These are phyloP conservation scores for Nicotiana tomentosiformis DNA, from an alignment of 257 asterid species.

Conservation along the genomic window DNA sequence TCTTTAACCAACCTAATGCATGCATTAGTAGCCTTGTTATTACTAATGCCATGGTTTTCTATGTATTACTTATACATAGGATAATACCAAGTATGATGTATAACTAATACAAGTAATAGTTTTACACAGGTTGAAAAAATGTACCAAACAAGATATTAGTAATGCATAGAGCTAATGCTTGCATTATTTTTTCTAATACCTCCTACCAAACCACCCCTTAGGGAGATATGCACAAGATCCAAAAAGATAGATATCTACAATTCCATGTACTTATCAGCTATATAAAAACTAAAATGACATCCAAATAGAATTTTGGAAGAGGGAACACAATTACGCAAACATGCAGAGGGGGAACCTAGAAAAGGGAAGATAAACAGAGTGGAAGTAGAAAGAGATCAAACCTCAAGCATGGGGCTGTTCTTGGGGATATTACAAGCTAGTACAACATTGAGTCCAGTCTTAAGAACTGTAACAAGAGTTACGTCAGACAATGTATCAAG, in stretches of 20 bases:
- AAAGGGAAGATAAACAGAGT: background rate
- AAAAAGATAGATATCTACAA: background rate
- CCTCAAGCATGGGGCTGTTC: constrained; percentile 89
- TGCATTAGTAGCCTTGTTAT: too few relatives aligned
- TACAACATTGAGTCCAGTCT: constrained; percentile 71
- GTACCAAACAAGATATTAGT: too few relatives aligned
- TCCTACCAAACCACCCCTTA: too few relatives aligned
- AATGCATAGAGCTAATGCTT: too few relatives aligned
- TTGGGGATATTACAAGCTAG: constrained; percentile 84
- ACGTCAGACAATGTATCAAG: constrained; percentile 19
- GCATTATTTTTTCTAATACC: too few relatives aligned
- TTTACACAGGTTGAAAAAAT: too few relatives aligned
- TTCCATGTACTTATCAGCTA: background rate
- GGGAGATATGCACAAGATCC: background rate
- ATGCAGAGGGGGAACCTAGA: background rate
- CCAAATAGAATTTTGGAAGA: background rate
- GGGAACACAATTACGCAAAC: background rate
- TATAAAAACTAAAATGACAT: background rate
- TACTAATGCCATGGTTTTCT: too few relatives aligned
- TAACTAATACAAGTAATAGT: too few relatives aligned
- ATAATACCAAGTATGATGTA: too few relatives aligned
- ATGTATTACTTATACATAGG: too few relatives aligned
- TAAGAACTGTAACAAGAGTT: constrained; percentile 46
- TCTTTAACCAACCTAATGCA: too few relatives aligned
- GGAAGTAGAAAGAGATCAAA: constrained; percentile 18